Evolutionary conservation across 768 basidiomycete species (phyloP), one percentile per base, ranked within the genome.

Genomic region (Lyophyllum semitale): DNA sequence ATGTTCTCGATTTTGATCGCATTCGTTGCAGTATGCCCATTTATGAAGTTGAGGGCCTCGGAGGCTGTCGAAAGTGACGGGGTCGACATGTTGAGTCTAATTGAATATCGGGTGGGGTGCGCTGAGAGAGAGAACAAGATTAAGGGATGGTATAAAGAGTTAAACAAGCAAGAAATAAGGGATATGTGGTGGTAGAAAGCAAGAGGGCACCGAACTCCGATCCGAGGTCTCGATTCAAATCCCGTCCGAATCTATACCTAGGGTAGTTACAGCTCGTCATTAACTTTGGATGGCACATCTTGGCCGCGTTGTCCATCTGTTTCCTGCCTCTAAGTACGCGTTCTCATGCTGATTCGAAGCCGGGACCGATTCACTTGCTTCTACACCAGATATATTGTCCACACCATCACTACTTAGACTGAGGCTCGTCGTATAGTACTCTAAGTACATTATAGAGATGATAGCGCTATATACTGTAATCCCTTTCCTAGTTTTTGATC

Each of bases 1-100:
- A 80, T 72, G 57, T 79, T 83, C 51, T 81, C 80, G 42, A 83
- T 74, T 61, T 73, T 77, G 37, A 85, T 75, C 25, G 81, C 64
- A 53, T 78, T 75, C 43, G 73, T 73, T 48, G 72, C 68, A 50
- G 58, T 66, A 29, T 56, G 73, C 59, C 55, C 52, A 9, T 18
- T 46, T 58, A 60, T 62, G 65, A 75, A 72, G 58, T 71, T 73
- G 63, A 66, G 65, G 55, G 66, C 32, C 23, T 56, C 49, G 40
- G 54, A 26, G 22, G 13, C 40, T 26, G 47, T 30, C 11, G 49
- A 35, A n/a, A 35, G 35, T 29, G 57, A 52, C 47, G 63, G 53
- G 43, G 60, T 38, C 44, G 59, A 51, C 59, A 60, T 60, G 29
- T 48, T 60, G 3, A 27, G 33, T 53, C 23, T 51, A 38, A 29